Evolutionary conservation across 768 basidiomycete species (phyloP), one percentile per base, ranked within the genome.

Genomic region (Termitomyces sp.): DNA sequence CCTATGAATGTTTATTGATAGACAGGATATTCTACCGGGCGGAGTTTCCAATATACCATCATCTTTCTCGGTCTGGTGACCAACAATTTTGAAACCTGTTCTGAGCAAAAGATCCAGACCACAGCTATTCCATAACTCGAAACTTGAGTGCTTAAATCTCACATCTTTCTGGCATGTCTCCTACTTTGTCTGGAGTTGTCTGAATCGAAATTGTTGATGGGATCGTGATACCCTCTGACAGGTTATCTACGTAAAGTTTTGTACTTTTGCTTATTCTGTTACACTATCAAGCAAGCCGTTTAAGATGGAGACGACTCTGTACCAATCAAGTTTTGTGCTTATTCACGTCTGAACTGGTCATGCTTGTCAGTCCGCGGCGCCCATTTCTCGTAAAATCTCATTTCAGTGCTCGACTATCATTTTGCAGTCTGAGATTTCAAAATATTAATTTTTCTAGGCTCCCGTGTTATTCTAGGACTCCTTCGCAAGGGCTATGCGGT

Each of bases 41-140:
- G 55, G 58, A 54, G 40, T 54, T 52, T 26, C 44, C 50, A 46
- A 52, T 54, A 58, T 57, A 52, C 41, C 56, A 57, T 33, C 33
- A 45, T 55, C 22, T 28, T 61, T 46, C 4, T 35, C n/a, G 40
- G 56, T 54, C 53, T 44, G 35, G 35, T 44, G 54, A 56, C 45
- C 54, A 44, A 8, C 14, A 6, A 20, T 43, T 55, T 52, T 1
- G 9, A 20, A 32, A 20, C 20, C 22, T 44, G 43, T 22, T 18
- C 20, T 20, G 20, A 44, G 22, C 22, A 20, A 18, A 18, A 40
- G 6, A 16, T 36, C 16, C 4, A 6, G 5, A 14, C 36, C 1
- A 0, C n/a, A 5, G 5, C 0, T 5, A 5, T 6, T 38, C 11
- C 9, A 35, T 11, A 11, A 11, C 33, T 30, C 5, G 30, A 7